Percentiles rank a stretch among this genome's conserved stretches.
phyloP scores from a whole-genome alignment of 2,329 filamentous ascomycete genomes.

The Epichloe sibirici region DNA sequence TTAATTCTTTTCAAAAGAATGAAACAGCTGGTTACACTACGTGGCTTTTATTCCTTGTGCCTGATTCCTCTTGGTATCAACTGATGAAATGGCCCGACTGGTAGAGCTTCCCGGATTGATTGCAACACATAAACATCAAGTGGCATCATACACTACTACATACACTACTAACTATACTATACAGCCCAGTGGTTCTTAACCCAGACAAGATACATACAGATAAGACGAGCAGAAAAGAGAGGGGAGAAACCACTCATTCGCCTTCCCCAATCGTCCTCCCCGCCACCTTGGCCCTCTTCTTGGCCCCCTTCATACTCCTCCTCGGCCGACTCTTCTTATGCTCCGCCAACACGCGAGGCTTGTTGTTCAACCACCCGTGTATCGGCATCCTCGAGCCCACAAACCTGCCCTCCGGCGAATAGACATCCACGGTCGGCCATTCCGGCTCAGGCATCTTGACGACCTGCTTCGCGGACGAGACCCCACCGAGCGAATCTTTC shows the following conservation, averaged over 20 bases:
- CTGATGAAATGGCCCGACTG: conserved; percentile 16
- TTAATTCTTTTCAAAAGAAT: not conserved
- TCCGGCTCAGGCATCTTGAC: conserved; percentile 18
- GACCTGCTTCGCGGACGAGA: not conserved
- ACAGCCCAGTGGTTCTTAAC: too few species aligned
- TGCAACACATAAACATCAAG: too few species aligned
- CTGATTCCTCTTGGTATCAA: conserved; percentile 24
- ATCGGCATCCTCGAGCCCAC: conserved; percentile 56
- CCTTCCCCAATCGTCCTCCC: conserved; percentile 9
- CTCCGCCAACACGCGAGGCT: conserved; percentile 36
- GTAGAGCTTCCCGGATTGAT: not conserved
- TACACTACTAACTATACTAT: too few species aligned
- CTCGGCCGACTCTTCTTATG: conserved; percentile 46
- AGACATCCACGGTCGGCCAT: conserved; percentile 72
- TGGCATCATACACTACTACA: too few species aligned
- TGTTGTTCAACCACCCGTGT: conserved; percentile 56
- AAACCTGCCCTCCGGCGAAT: conserved; percentile 72
- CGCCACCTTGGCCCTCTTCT: conserved; percentile 28
- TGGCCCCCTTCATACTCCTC: conserved; percentile 54
- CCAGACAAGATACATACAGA: too few species aligned
- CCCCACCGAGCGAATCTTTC: conserved; percentile 8
- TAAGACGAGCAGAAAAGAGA: too few species aligned
- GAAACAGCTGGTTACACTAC: conserved; percentile 4
- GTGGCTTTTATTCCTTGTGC: conserved; percentile 5
- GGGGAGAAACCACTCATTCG: too few species aligned